Evolutionary conservation across 1,139 yeast genomes (phyloP), one percentile per base, ranked within the genome.

Genomic region (Diutina siamensis): DNA sequence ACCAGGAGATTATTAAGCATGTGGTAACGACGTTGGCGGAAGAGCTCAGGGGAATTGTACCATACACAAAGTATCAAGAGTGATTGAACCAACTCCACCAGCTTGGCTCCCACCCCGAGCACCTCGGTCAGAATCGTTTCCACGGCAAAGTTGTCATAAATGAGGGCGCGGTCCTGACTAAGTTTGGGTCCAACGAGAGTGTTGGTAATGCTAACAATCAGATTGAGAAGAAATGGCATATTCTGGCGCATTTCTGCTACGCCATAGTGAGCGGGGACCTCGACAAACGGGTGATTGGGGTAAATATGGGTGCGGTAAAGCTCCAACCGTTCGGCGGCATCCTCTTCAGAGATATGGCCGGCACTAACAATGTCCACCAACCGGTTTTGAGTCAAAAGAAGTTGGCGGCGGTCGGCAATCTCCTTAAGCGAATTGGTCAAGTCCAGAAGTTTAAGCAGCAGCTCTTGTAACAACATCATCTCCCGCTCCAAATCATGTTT

Each of bases 21-120:
- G 57, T 85, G 94, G 52, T 81, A 80, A 46, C 94, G 74, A 49
- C 94, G 76, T 54, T 83, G 84, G 52, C 80, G 83, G 51, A 84
- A 83, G 53, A 85, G 66, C 60, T 86, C 95, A 0, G 95, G 87
- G 5, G 86, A 77, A 52, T 83, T 85, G 58, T 86, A 86, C 94
- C 95, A 88, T 33, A 81, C 61, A 35, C 83, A 74, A 46, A 84
- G 63, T 2, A 85, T 55, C 27, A 84, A 56, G 44, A 84, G 62
- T 18, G 82, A 65, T 57, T 83, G 80, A 40, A 86, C 63, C 45
- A 86, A 62, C 57, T 85, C 92, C 21, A 80, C 65, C 7, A 81
- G 74, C 61, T 85, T 87, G 48, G 77, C 70, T n/a, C 95, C 95
- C 21, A 74, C 68, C 13, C 83, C 71, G 63, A 86, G 63, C 8